Conservation (phyloP, 371 early-diverging fungal species). For the Syncephalastrum monosporum region DNA sequence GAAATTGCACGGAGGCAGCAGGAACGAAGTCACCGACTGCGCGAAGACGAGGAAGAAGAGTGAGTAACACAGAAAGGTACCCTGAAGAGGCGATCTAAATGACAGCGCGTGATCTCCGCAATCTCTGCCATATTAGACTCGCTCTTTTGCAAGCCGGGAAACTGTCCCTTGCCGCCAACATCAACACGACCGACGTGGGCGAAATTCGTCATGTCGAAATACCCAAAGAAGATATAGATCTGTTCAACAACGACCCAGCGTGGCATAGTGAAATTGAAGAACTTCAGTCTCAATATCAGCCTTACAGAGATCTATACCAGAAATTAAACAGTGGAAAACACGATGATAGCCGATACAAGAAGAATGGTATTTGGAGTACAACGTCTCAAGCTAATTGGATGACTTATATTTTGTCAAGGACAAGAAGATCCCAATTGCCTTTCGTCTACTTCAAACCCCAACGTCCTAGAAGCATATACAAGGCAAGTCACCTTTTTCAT, state of each 20-base stretch:
- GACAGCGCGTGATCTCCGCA: background rate
- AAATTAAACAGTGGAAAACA: slow-evolving; percentile 38
- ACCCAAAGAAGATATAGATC: slow-evolving; percentile 77
- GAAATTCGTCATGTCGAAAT: slow-evolving; percentile 7
- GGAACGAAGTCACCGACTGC: slow-evolving; percentile 72
- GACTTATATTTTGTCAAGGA: slow-evolving; percentile 18
- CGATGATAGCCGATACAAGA: too few relatives aligned
- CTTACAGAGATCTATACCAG: slow-evolving; percentile 89
- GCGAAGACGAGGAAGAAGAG: slow-evolving; percentile 28
- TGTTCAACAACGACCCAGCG: too few relatives aligned
- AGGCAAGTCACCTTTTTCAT: slow-evolving; percentile 42
- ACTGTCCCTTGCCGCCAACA: background rate
- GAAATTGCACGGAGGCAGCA: slow-evolving; percentile 89
- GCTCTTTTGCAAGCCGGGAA: slow-evolving; percentile 3
- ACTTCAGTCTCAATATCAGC: slow-evolving; percentile 65
- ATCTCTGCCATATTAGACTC: background rate
- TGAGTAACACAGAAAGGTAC: slow-evolving; percentile 3
- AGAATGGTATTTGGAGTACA: too few relatives aligned
- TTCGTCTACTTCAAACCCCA: slow-evolving; percentile 56
- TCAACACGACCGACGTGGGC: too few relatives aligned
- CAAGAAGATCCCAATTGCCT: slow-evolving; percentile 18
- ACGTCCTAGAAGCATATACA: slow-evolving; percentile 93
- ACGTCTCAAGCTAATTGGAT: background rate
- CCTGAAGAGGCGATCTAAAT: background rate
- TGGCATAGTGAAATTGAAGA: too few relatives aligned